Evolutionary conservation across 2,329 filamentous ascomycete species (phyloP), one percentile per base, ranked within the genome.

Genomic region (Penicillium sp.): DNA sequence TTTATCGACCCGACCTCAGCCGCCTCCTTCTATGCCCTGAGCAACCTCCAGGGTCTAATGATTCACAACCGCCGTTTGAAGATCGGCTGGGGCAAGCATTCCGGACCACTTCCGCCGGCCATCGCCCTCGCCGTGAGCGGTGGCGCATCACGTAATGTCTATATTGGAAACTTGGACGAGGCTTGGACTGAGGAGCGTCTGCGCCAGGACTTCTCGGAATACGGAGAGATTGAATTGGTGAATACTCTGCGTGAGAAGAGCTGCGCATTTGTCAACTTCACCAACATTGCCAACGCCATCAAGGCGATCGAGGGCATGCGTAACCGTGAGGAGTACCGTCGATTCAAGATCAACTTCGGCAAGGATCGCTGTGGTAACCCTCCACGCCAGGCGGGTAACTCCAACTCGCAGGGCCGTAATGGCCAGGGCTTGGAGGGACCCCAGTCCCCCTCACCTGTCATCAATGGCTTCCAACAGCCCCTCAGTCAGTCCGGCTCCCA

Each of bases 281-380:
- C 94, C 71, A 99, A 99, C 79, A 99, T 99, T 71, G 94, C 94
- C 71, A 99, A 99, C 67, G 94, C 94, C 47, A 99, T 99, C 81
- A 99, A 99, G 81, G 94, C 94, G 1, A 99, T 99, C 62, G 94
- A 99, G 77, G 94, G 92, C 19, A 87, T 99, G 61, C 87, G 94
- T 54, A 90, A 92, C 69, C 92, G 92, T 71, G 94, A 97, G 39
- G 94, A 99, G 70, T 99, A 99, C 82, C 91, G 87, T 76, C 88
- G 94, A 67, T 99, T 99, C 86, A 99, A 99, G 83, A 93, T 99
- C 74, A 99, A 99, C 80, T 99, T 99, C 72, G 94, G 94, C 76
- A 99, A 99, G 80, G 94, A 99, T 72, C 87, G 94, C 52, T 99
- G 94, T 68, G 94, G 94, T 63, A 99, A 99, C 77, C 89, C 94